These are phyloP conservation scores for Ehretia macrophylla DNA, from an alignment of 257 asterid genomes.

Conservation along the genomic window DNA sequence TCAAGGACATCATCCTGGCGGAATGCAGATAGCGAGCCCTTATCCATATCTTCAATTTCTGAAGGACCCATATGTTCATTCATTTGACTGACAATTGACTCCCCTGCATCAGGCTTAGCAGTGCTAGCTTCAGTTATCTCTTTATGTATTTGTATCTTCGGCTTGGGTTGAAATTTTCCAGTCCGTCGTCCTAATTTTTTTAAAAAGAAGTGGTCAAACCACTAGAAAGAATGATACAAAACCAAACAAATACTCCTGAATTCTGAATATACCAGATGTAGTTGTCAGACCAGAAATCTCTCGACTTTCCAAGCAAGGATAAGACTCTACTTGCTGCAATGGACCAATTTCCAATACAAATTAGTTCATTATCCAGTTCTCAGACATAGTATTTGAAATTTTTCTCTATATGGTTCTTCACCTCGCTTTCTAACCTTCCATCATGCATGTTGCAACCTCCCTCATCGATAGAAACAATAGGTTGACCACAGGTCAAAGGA, in stretches of 20 bases:
- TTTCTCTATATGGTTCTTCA: conserved; percentile 11
- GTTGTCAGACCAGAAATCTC: conserved; percentile 33
- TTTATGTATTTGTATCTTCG: conserved; percentile 33
- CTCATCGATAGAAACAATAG: conserved; percentile 32
- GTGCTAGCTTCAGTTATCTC: conserved; percentile 17
- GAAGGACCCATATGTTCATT: conserved; percentile 26
- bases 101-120: conserved; percentile 13
- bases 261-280: conserved; percentile 40
- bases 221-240: conserved; percentile 10
- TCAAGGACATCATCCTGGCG: conserved; percentile 43
- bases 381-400: background rate
- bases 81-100: conserved; percentile 23
- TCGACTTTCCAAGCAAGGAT: conserved; percentile 30
- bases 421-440: conserved; percentile 31
- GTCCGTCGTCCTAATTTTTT: conserved; percentile 32
- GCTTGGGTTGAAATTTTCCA: conserved; percentile 49
- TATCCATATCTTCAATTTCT: conserved; percentile 30
- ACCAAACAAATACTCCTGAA: conserved; percentile 1
- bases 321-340: conserved; percentile 46
- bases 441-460: conserved; percentile 17
- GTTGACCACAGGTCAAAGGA: conserved; percentile 32
- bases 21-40: conserved; percentile 27
- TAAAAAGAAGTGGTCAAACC: conserved; percentile 10
- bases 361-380: background rate
- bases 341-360: conserved; percentile 18